These are phyloP conservation scores for Hyphodiscus hymeniophilus DNA, from an alignment of 495 filamentous ascomycete genomes.

Conservation along the genomic window DNA sequence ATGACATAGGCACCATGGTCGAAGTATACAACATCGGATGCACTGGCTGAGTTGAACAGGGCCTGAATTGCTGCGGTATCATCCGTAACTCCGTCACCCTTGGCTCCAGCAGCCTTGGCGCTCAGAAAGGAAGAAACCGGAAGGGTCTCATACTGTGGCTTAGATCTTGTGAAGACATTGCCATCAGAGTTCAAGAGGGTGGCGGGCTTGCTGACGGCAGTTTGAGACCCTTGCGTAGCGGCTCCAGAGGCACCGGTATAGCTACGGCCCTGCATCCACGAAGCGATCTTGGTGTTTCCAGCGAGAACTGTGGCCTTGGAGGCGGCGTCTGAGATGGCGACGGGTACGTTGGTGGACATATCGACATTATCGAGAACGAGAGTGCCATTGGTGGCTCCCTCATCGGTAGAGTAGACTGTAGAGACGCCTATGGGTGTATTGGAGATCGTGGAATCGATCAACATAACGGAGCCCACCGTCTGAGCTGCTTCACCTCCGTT, in stretches of 20 bases:
- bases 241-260: slow-evolving; percentile 40
- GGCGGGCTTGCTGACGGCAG: slow-evolving; percentile 45
- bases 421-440: slow-evolving; percentile 66
- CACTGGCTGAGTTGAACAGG: slow-evolving; percentile 50
- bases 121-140: slow-evolving; percentile 47
- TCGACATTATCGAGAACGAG: slow-evolving; percentile 77
- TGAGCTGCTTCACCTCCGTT: slow-evolving; percentile 15
- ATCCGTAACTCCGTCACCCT: slow-evolving; percentile 41
- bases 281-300: slow-evolving; percentile 61
- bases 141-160: slow-evolving; percentile 48
- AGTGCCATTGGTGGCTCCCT: slow-evolving; percentile 62
- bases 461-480: slow-evolving; percentile 42
- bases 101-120: slow-evolving; percentile 34
- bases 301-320: slow-evolving; percentile 52
- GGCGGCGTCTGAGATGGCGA: slow-evolving; percentile 44
- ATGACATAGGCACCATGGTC: slow-evolving; percentile 80
- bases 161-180: slow-evolving; percentile 54
- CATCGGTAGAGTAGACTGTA: slow-evolving; percentile 59
- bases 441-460: slow-evolving; percentile 71
- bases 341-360: slow-evolving; percentile 43
- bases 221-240: slow-evolving; percentile 42
- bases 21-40: slow-evolving; percentile 74
- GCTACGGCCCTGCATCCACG: slow-evolving; percentile 66
- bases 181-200: slow-evolving; percentile 46
- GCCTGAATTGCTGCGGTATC: slow-evolving; percentile 61